Base-by-base conservation (phyloP, 805 yeast genomes). In the Zygotorulaspora sp. region DNA sequence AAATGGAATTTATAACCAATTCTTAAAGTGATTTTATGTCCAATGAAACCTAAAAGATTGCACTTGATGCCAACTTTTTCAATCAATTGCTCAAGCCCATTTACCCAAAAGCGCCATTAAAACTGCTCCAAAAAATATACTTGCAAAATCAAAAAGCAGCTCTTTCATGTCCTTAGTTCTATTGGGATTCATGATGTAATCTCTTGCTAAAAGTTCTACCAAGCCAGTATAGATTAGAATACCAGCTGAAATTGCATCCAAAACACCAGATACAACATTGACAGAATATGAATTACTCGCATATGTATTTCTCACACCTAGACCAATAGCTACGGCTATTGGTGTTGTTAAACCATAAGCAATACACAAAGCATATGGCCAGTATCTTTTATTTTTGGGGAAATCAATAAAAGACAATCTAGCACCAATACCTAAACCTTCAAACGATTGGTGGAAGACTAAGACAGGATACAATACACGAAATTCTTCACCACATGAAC, bases 51-150 rank as follows among this genome's bases (percentile, higher is more conserved):
- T n/a, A n/a, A n/a, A n/a, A n/a, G n/a, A n/a, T n/a, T n/a, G n/a
- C n/a, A n/a, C n/a, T n/a, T n/a, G n/a, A n/a, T n/a, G n/a, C n/a
- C n/a, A n/a, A n/a, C n/a, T n/a, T n/a, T n/a, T n/a, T n/a, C n/a
- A n/a, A n/a, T n/a, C n/a, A n/a, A n/a, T n/a, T n/a, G n/a, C n/a
- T 26, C 59, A 80, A 5, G 86, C 88, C 88, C 90, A 82, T 54
- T 76, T 78, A 25, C 88, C 89, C 19, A 82, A 67, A 29, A 82
- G 63, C 1, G 88, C 85, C 89, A 82, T 82, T 22, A 80, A 53
- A 9, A 80, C 82, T 19, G 79, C 75, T 30, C 89, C 89, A 45
- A 68, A 57, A 38, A 77, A 60, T 58, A 72, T 63, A 36, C 61
- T 60, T 32, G 63, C 45, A 44, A 70, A 3, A 73, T 76, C 66